Evolutionary conservation across 1,139 yeast genomes (phyloP), one percentile per base, ranked within the genome.

Genomic region (Fermentozyma sake): DNA sequence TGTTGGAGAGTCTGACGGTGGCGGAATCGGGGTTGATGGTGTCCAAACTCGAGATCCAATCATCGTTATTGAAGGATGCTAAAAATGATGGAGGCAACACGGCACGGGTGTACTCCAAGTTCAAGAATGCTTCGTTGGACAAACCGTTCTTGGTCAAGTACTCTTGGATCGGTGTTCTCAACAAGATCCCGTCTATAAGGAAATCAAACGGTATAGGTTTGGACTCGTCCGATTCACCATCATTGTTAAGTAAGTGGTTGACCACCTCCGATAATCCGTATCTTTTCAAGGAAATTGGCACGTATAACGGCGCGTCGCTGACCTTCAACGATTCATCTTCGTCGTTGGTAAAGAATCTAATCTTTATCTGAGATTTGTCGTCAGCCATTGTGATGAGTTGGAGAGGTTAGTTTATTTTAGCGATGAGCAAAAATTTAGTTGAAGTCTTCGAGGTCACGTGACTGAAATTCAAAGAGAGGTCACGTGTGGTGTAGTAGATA

Each of bases 201-300:
- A 91, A 93, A 51, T 91, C 97, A 57, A 91, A 91, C 13, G 97
- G 97, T 27, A 87, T 74, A 2, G 93, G 79, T 26, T 62, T 64
- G 18, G 73, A 78, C 3, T 57, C 53, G 19, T 66, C 69, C 7
- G 47, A 52, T 22, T 54, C 57, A 7, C 44, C 49, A 16, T 50
- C 50, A 16, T 58, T 55, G 7, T 58, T 68, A 25, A 91, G 64
- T 34, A 91, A 68, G 60, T 89, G 96, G 59, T 91, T 93, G 19
- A 91, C 96, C 50, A 91, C 79, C 58, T 91, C 97, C 2, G 96
- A 86, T 27, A 91, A 72, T 29, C 99, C 98, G 52, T 77, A 89
- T 53, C 97, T 72, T 46, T 84, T 87, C 45, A 91, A 69, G 3
- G 81, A 61, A 16, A 82, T 83, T 12, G 98, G 98, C 10, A 87